Conservation (phyloP, 2,329 filamentous ascomycete species). For the Capronia americana region DNA sequence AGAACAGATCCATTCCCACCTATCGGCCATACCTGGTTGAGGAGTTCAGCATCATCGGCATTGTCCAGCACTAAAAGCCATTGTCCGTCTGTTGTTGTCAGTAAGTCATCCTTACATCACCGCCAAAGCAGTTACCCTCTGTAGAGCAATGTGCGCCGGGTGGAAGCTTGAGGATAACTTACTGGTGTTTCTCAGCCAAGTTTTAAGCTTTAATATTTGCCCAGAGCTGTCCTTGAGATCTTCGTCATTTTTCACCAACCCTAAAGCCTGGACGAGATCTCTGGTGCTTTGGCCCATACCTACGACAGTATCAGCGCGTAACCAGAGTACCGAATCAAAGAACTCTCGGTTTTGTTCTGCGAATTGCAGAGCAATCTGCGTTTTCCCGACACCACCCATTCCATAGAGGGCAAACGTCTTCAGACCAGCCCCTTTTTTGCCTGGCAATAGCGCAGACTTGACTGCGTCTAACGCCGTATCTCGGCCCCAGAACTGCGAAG, state of each 20-base stretch:
- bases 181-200: too few species aligned
- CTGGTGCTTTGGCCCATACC: neutral
- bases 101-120: too few species aligned
- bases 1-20: slow-evolving; percentile 10
- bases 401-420: slow-evolving; percentile 46
- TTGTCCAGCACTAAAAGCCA: slow-evolving; percentile 11
- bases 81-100: too few species aligned
- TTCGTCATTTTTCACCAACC: neutral
- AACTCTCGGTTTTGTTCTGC: slow-evolving; percentile 43
- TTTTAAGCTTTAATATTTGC: too few species aligned
- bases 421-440: neutral
- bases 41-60: slow-evolving; percentile 1
- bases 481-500: too few species aligned
- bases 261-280: neutral
- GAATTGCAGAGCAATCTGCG: slow-evolving; percentile 50
- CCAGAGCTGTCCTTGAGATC: slow-evolving; percentile 6
- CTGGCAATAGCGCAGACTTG: too few species aligned
- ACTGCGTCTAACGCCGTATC: too few species aligned
- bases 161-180: too few species aligned
- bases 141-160: too few species aligned
- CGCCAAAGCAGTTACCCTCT: too few species aligned
- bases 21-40: slow-evolving; percentile 1
- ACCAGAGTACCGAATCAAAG: slow-evolving; percentile 52
- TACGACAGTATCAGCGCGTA: slow-evolving; percentile 42
- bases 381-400: slow-evolving; percentile 55